These are phyloP conservation scores for Ceratocystis diversiconidia DNA, from an alignment of 2,329 filamentous ascomycete species.

Conservation along the genomic window DNA sequence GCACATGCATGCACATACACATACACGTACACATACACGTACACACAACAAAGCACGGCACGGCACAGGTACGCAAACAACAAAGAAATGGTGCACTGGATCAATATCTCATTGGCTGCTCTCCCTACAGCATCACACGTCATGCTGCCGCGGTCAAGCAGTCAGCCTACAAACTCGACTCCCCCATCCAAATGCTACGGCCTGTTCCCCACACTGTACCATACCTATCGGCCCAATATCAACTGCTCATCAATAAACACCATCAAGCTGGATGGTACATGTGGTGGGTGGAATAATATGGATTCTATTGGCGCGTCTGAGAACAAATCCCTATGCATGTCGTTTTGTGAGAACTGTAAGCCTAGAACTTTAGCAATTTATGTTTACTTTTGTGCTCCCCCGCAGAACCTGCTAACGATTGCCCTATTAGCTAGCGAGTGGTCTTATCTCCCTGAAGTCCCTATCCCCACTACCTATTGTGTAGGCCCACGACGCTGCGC, in stretches of 20 bases:
- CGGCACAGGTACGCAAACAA: too few species aligned
- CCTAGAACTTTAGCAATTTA: neutral
- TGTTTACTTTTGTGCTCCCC: neutral
- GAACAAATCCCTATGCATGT: neutral
- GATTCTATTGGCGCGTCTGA: neutral
- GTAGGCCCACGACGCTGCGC: constrained; percentile 5
- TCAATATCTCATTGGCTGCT: neutral
- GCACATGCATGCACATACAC: too few species aligned
- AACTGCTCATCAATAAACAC: constrained; percentile 10
- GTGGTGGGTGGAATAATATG: constrained; percentile 5
- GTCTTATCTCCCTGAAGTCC: constrained; percentile 16
- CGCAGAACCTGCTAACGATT: neutral
- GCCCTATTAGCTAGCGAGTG: constrained; percentile 3
- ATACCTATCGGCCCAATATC: neutral
- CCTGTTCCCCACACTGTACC: constrained; percentile 2
- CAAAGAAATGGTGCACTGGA: neutral
- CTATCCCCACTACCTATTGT: constrained; percentile 10
- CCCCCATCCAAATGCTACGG: neutral
- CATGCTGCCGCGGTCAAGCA: neutral
- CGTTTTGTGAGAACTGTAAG: constrained; percentile 14
- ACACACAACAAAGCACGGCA: neutral
- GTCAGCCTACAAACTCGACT: neutral
- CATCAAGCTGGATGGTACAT: constrained; percentile 8
- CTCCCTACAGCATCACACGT: neutral
- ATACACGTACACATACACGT: neutral